Evolutionary conservation across 257 asterid genomes (phyloP).

Genomic region (Capsicum baccatum): DNA sequence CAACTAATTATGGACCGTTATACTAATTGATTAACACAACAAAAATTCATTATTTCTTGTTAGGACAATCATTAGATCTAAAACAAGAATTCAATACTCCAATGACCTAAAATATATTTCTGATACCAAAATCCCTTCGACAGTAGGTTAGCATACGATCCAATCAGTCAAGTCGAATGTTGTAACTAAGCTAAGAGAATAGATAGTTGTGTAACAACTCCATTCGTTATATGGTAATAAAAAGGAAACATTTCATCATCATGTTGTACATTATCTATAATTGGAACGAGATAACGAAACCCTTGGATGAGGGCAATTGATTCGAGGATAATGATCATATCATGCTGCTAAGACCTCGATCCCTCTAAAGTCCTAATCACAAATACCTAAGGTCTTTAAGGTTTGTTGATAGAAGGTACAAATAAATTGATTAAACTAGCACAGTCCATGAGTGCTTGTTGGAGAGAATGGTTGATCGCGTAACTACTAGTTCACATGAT

Average conservation of each 20-base stretch:
- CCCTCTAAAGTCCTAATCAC: conserved; percentile 7
- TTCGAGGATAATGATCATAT: background rate
- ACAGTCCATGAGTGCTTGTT: background rate
- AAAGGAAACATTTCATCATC: background rate
- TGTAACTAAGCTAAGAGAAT: background rate
- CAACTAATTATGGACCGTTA: background rate
- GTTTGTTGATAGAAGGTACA: conserved; percentile 16
- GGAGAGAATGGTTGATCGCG: background rate
- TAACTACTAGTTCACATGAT: conserved; percentile 11
- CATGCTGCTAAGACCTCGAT: background rate
- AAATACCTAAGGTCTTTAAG: background rate
- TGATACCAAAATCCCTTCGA: background rate
- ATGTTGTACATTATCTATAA: background rate
- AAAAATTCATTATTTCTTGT: background rate
- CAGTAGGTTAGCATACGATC: background rate
- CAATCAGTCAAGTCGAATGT: background rate
- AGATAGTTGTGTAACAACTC: background rate
- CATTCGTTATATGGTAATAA: background rate
- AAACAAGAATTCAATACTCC: background rate
- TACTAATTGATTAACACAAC: background rate
- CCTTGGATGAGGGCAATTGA: background rate
- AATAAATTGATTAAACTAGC: background rate
- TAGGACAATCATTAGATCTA: background rate
- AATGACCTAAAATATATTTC: background rate
- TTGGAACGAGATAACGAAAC: background rate